phyloP scores from a whole-genome alignment of 108 stramenopile species.

The Craspedostauros australis region DNA sequence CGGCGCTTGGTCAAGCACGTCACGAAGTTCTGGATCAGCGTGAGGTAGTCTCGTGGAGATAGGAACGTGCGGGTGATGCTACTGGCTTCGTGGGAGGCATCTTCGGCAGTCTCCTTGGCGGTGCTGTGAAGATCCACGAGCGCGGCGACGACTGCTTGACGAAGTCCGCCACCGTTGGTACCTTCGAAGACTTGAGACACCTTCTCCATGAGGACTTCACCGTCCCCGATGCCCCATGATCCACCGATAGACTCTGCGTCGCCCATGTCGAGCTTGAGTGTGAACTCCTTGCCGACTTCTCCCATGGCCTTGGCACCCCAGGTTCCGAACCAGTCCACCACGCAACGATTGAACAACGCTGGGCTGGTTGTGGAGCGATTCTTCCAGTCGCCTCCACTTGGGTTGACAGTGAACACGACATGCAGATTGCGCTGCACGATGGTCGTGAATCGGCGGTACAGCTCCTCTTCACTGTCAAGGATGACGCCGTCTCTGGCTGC shows the following conservation, averaged over 20 bases:
- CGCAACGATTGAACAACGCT: conserved; percentile 99
- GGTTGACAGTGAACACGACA: conserved; percentile 99
- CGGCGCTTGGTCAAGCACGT: conserved; percentile 67
- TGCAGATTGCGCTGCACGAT: conserved; percentile 96
- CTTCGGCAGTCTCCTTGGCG: conserved; percentile 66
- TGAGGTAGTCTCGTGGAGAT: conserved; percentile 94
- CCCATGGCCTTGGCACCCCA: conserved; percentile 92
- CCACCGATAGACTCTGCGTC: conserved; percentile 81
- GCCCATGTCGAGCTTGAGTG: conserved; percentile 71
- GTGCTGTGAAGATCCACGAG: conserved; percentile 84
- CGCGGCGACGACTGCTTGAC: conserved; percentile 93
- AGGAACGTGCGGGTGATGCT: conserved; percentile 77
- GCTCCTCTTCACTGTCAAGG: conserved; percentile 92
- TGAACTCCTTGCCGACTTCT: conserved; percentile 81
- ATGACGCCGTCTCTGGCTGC: conserved; percentile 76
- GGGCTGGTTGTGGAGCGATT: conserved; percentile 96
- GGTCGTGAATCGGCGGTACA: conserved; percentile 85
- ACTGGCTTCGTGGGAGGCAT: conserved; percentile 33
- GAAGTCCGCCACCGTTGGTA: conserved; percentile 39
- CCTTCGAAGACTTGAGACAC: conserved; percentile 68
- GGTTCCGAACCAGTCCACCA: conserved; percentile 99
- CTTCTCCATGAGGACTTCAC: conserved; percentile 56
- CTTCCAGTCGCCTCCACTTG: conserved; percentile 88
- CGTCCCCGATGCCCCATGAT: conserved; percentile 76
- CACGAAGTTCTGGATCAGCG: conserved; percentile 91